phyloP scores from a whole-genome alignment of 176 grass and related monocot species.

The Ananas comosus region DNA sequence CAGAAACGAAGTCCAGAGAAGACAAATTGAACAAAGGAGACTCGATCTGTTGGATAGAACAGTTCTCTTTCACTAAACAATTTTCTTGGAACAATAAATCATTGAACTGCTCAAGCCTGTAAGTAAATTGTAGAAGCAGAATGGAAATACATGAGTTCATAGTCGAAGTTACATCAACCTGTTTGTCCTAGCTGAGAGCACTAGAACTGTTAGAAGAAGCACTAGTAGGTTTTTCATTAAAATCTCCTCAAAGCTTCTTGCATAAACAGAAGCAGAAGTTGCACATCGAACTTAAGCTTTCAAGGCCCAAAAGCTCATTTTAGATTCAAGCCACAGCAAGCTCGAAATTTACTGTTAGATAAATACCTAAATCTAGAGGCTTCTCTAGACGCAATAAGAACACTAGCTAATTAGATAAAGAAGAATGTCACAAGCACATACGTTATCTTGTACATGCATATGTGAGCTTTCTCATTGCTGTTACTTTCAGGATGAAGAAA shows the following conservation, averaged over 20 bases:
- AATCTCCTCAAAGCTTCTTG: no score
- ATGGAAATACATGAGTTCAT: background rate
- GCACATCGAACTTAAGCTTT: no score
- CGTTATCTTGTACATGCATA: conserved; percentile 98
- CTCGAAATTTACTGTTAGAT: background rate
- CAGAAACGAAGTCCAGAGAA: conserved; percentile 35
- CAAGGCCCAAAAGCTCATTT: conserved; percentile 4
- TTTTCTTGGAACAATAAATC: conserved; percentile 89
- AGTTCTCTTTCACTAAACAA: conserved; percentile 33
- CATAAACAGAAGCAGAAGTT: no score
- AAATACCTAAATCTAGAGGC: background rate
- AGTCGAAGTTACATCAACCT: no score
- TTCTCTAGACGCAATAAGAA: background rate
- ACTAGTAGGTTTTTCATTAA: background rate
- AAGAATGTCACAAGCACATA: conserved; percentile 22
- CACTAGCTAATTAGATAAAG: background rate
- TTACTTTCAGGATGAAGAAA: conserved; percentile 69
- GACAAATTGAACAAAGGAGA: conserved; percentile 53
- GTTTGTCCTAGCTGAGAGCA: background rate
- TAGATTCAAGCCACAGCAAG: conserved; percentile 7
- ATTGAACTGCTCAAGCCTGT: conserved; percentile 94
- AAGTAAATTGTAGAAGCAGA: conserved; percentile 15
- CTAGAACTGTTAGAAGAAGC: conserved; percentile 14
- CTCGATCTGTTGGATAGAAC: conserved; percentile 10
- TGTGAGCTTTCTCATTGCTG: conserved; percentile 43